A percentile compares a stretch with the other conserved stretches of the same genome.
phyloP scores from a whole-genome alignment of 495 filamentous ascomycete species.

The Hyaloscypha variabilis region DNA sequence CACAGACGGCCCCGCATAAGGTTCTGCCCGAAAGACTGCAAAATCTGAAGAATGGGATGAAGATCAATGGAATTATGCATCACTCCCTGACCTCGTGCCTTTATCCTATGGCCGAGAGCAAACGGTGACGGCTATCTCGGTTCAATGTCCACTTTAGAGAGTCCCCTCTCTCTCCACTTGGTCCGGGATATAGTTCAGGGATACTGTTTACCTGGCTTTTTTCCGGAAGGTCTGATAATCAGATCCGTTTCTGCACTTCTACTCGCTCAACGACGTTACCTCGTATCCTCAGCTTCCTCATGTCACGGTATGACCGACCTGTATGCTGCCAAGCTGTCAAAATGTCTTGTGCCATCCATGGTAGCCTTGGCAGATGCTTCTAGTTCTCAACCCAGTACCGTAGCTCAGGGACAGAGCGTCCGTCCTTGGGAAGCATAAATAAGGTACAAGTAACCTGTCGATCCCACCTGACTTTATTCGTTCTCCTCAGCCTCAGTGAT shows the following conservation, averaged over 20 bases:
- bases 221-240: neutral
- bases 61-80: no score
- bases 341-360: neutral
- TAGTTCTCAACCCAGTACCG: conserved; percentile 13
- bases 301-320: neutral
- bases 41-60: no score
- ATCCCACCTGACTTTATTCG: conserved; percentile 6
- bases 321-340: neutral
- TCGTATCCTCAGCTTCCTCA: neutral
- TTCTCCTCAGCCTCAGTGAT: conserved; percentile 9
- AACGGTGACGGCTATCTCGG: conserved; percentile 13
- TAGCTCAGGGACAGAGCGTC: conserved; percentile 3
- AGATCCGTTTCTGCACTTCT: neutral
- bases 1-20: neutral
- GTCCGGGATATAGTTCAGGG: no score
- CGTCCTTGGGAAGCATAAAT: neutral
- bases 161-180: no score
- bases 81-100: conserved; percentile 14
- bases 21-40: no score
- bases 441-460: conserved; percentile 23
- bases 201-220: neutral
- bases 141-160: neutral
- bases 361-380: conserved; percentile 6
- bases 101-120: conserved; percentile 22
- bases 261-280: neutral